Evolutionary conservation across 176 grass and related monocot species (phyloP), one percentile per base, ranked within the genome.

Genomic region (Oryza longistaminata): DNA sequence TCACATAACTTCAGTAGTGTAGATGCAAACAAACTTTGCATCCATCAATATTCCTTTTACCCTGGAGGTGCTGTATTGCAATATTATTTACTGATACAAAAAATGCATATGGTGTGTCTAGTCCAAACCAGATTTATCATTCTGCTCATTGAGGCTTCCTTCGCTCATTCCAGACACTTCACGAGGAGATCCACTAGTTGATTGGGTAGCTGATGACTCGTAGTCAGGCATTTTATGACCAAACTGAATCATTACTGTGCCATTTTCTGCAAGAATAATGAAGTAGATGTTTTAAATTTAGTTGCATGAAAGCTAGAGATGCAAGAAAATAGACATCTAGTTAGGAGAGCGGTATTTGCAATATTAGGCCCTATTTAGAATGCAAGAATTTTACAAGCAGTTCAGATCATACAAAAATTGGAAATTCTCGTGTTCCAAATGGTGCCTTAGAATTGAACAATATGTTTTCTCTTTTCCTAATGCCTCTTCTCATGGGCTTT

Each of bases 151-250:
- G 78, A 83, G 82, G 82, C 88, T 85, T 29, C 90, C 87, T 82
- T 98, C 96, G 0, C 89, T 95, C 88, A 89, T 91, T 76, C 78
- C 89, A 33, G 96, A 92, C 66, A 86, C 79, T 75, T 94, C 88
- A 85, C 85, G 92, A 49, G 84, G 90, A 76, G 92, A 91, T 52
- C 88, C 82, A 11, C 93, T 92, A 13, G 84, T 84, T 65, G 88
- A 93, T 73, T 87, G 91, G 62, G 87, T 85, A 67, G 90, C 76
- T 73, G 90, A 76, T 4, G 93, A 94, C 78, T 79, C 85, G 52
- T 62, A 85, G n/a, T 81, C 82, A n/a, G 73, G 90, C 70, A 94
- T 92, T 81, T 91, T 85, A 81, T 84, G 81, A 75, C 85, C 89
- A 87, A 91, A 91, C 2, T 76, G 85, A 65, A 87, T 87, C 81